A percentile compares a stretch with the other conserved stretches of the same genome.
Conservation (phyloP, 2,329 filamentous ascomycete species). For the Beauveria caledonica region DNA sequence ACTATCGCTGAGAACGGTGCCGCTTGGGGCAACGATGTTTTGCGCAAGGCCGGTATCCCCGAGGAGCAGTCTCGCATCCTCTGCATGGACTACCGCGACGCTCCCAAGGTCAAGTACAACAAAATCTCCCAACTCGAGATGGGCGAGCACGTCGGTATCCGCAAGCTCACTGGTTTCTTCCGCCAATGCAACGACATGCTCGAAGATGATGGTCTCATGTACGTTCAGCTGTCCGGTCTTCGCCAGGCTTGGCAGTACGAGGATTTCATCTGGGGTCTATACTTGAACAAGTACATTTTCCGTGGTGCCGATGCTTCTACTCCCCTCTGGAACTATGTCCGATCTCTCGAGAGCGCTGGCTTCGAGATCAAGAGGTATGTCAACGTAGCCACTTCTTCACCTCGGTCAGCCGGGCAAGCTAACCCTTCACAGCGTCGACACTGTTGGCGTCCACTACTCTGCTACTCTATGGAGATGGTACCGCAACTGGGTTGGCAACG, state of each 20-base stretch:
- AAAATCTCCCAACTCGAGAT: slow-evolving; percentile 98
- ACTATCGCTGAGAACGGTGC: slow-evolving; percentile 95
- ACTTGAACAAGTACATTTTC: slow-evolving; percentile 99
- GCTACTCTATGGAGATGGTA: slow-evolving; percentile 98
- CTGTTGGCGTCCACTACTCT: slow-evolving; percentile 92
- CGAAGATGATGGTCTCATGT: slow-evolving; percentile 91
- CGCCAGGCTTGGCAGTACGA: slow-evolving; percentile 96
- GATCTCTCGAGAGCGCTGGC: slow-evolving; percentile 65
- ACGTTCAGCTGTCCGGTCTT: slow-evolving; percentile 90
- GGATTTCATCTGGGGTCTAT: slow-evolving; percentile 94
- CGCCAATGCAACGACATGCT: slow-evolving; percentile 91
- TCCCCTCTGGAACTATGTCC: slow-evolving; percentile 79
- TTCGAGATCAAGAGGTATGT: slow-evolving; percentile 64
- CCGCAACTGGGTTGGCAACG: slow-evolving; percentile 94
- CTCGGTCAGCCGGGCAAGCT: neutral
- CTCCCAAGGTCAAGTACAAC: slow-evolving; percentile 75
- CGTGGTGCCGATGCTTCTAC: slow-evolving; percentile 93
- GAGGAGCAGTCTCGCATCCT: slow-evolving; percentile 87
- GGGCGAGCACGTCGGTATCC: slow-evolving; percentile 96
- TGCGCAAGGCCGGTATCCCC: slow-evolving; percentile 71
- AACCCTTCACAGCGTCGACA: slow-evolving; percentile 54
- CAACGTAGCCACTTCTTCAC: neutral
- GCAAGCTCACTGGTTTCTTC: slow-evolving; percentile 74
- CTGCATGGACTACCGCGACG: slow-evolving; percentile 96
- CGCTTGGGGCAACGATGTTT: slow-evolving; percentile 87